Evolutionary conservation across 1,284 basidiomycete species (phyloP).

Genomic region (Prillingera fragicola): DNA sequence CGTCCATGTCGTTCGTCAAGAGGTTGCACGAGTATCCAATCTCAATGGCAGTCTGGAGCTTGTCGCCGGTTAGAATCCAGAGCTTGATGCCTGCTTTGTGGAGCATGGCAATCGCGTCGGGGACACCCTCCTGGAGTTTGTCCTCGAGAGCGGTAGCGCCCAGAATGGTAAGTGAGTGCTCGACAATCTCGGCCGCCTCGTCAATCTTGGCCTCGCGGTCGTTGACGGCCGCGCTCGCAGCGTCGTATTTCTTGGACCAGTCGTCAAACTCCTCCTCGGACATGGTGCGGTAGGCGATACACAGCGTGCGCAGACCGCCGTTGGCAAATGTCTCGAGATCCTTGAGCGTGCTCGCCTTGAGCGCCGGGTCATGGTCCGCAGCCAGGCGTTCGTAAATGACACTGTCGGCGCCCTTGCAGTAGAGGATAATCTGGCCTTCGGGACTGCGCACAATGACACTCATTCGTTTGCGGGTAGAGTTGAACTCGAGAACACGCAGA

Average conservation of each 20-base stretch:
- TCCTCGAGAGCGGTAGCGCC: slow-evolving; percentile 96
- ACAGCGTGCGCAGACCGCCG: slow-evolving; percentile 82
- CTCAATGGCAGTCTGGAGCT: slow-evolving; percentile 95
- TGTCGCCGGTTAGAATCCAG: slow-evolving; percentile 77
- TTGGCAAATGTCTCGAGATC: slow-evolving; percentile 95
- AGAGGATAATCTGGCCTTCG: slow-evolving; percentile 72
- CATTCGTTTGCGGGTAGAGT: slow-evolving; percentile 89
- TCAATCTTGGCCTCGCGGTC: slow-evolving; percentile 88
- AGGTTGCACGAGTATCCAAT: slow-evolving; percentile 91
- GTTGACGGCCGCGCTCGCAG: slow-evolving; percentile 65
- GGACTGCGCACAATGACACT: slow-evolving; percentile 78
- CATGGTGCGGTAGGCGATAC: slow-evolving; percentile 76
- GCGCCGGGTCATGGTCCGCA: slow-evolving; percentile 62
- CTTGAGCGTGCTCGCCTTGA: slow-evolving; percentile 71
- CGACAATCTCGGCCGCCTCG: slow-evolving; percentile 75
- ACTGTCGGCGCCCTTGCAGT: slow-evolving; percentile 95
- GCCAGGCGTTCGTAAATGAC: slow-evolving; percentile 84
- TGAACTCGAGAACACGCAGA: slow-evolving; percentile 84
- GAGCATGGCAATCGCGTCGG: slow-evolving; percentile 86
- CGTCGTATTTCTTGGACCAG: slow-evolving; percentile 79
- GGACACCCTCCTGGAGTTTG: slow-evolving; percentile 93
- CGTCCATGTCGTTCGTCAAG: slow-evolving; percentile 78
- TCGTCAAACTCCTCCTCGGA: slow-evolving; percentile 73
- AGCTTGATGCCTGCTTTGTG: slow-evolving; percentile 93
- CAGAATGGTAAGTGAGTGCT: slow-evolving; percentile 73